A percentile compares a stretch with the other conserved stretches of the same genome.
phyloP scores from a whole-genome alignment of 2,329 filamentous ascomycete species.

The Aspergillus latus region DNA sequence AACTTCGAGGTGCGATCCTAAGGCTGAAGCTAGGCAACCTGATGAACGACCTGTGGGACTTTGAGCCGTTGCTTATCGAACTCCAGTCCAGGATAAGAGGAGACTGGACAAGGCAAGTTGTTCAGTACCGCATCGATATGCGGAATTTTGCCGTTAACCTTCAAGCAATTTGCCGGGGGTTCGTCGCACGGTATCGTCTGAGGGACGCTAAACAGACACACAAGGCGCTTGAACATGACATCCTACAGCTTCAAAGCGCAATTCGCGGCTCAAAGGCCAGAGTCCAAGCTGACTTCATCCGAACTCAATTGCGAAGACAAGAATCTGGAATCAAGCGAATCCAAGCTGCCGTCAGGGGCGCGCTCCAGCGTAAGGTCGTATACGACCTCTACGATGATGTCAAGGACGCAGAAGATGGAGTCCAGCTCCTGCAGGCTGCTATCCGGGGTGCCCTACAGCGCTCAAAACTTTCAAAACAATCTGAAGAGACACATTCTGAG shows the following conservation, averaged over 20 bases:
- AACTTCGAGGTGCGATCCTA: constrained; percentile 76
- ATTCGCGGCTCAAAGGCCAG: constrained; percentile 59
- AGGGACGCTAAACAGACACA: constrained; percentile 68
- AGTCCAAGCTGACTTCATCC: constrained; percentile 44
- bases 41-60: constrained; percentile 90
- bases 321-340: constrained; percentile 49
- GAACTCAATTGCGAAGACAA: constrained; percentile 39
- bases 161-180: constrained; percentile 76
- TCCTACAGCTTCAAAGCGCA: constrained; percentile 79
- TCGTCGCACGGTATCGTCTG: constrained; percentile 66
- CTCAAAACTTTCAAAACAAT: constrained; percentile 18
- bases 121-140: constrained; percentile 81
- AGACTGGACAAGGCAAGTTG: constrained; percentile 81
- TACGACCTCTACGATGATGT: constrained; percentile 60
- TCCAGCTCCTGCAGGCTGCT: constrained; percentile 55
- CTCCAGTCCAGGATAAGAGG: constrained; percentile 85
- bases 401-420: constrained; percentile 55
- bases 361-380: constrained; percentile 43
- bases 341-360: constrained; percentile 57
- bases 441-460: constrained; percentile 58
- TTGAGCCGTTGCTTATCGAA: constrained; percentile 73
- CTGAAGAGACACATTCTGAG: constrained; percentile 42
- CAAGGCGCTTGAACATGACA: constrained; percentile 67
- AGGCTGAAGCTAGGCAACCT: constrained; percentile 73
- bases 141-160: constrained; percentile 73